Evolutionary conservation across 2,329 filamentous ascomycete species (phyloP), one percentile per base, ranked within the genome.

Genomic region (Ascochyta pisi): DNA sequence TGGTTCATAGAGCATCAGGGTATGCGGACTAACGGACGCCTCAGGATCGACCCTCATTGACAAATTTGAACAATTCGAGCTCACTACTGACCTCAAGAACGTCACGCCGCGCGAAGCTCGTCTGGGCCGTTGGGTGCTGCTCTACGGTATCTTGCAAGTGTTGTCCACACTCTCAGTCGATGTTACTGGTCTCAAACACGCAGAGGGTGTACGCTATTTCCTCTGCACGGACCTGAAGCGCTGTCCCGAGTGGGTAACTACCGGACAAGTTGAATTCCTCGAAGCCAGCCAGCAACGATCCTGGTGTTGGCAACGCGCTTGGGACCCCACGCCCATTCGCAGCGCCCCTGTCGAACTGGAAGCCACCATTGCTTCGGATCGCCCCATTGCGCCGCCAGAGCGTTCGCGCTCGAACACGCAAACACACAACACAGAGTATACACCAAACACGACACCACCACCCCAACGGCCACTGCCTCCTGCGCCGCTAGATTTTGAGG

Each of bases 121-220:
- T 16, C 71, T 78, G 27, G 78, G 77, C 16, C 74, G 76, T 13
- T 80, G 78, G 78, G 65, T 79, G 22, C 73, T 79, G 7, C 62
- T 80, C 24, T 78, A 79, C 53, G 75, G 71, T 33, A 69, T 77
- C 40, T 60, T 80, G 2, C 78, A 80, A 60, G 67, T 77, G 8
- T 69, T 80, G 3, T 77, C 76, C 9, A 76, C 68, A 2, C 62
- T 80, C 5, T 77, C 77, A 10, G 76, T 79, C 49, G 77, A 79
- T 48, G 73, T 76, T 0, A 67, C 69, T 24, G 71, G 69, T 5
- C 68, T 79, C 33, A 73, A 70, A 24, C 73, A 75, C 57, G 73
- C 64, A 6, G 67, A 74, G 12, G 70, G 70, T 4, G 74, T 78
- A 4, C 64, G 65, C 4, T 78, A 79, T 61, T 77, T 78, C 60